Evolutionary conservation across 345 rosid genomes (phyloP), one percentile per base, ranked within the genome.

Genomic region (Xanthoceras sorbifolium): DNA sequence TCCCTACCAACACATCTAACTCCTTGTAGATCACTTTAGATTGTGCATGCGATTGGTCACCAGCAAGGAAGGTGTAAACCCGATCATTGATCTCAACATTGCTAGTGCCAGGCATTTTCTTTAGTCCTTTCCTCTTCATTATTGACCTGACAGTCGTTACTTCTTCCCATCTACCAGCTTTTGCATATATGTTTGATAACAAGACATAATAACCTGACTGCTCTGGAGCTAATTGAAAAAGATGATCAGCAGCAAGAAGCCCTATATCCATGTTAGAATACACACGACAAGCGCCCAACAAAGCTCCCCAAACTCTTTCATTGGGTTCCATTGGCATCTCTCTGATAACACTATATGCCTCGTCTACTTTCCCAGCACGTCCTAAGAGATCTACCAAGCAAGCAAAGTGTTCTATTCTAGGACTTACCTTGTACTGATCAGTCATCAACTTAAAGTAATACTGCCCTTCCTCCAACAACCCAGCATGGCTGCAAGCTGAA

Each of bases 321-420:
- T 86, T 89, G 0, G 97, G 91, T 74, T 85, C 87, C 76, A 86
- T 5, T 11, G 86, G 86, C 94, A 90, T 92, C 69, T 84, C 70
- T 71, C 70, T 86, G 48, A 86, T 83, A 28, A 92, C 77, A 42
- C 65, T 50, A 76, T 84, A 87, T 26, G 94, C 97, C 80, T 92
- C 91, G 57, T 90, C 82, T 67, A 90, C 78, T 81, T 83, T 74
- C 52, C 93, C 94, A 0, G 91, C 87, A 65, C 94, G 85, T 69
- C 97, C 93, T 69, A 90, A 75, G 57, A 92, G 81, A 85, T 92
- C 94, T 3, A 92, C 97, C 89, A 92, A 82, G 79, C 97, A 90
- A 69, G 91, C 86, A 70, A 84, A 89, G 76, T 92, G 97, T 80
- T 92, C 94, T 76, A 92, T 65, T 74, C 82, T 82, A 11, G 92